These are phyloP conservation scores for Syzygium syzygioides DNA, from an alignment of 441 rosid species.

Conservation along the genomic window DNA sequence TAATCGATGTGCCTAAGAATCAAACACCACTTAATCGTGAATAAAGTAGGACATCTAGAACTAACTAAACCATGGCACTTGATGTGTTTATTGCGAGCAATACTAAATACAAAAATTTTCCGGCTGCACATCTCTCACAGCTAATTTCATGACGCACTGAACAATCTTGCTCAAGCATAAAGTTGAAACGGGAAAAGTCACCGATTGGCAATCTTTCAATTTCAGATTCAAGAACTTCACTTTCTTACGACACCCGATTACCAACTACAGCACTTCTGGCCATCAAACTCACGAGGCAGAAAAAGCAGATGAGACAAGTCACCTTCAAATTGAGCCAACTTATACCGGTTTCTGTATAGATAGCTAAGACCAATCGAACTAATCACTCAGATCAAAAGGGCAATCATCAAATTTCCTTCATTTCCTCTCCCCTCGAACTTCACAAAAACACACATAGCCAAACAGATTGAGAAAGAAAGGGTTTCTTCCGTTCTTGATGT, in stretches of 20 bases:
- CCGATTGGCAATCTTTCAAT: neutral
- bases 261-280: neutral
- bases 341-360: neutral
- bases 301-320: neutral
- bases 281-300: neutral
- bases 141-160: neutral
- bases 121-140: neutral
- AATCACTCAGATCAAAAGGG: no score
- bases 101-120: neutral
- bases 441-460: no score
- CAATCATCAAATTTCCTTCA: no score
- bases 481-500: neutral
- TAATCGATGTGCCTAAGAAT: constrained; percentile 75
- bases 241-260: neutral
- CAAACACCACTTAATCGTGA: constrained; percentile 4
- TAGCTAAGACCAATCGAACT: neutral
- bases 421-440: no score
- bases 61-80: neutral
- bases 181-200: neutral
- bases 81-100: neutral
- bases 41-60: neutral
- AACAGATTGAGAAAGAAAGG: neutral
- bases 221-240: neutral
- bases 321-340: neutral
- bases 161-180: neutral